phyloP scores from a whole-genome alignment of 306 rosid genomes.

The Luffa aegyptiaca region DNA sequence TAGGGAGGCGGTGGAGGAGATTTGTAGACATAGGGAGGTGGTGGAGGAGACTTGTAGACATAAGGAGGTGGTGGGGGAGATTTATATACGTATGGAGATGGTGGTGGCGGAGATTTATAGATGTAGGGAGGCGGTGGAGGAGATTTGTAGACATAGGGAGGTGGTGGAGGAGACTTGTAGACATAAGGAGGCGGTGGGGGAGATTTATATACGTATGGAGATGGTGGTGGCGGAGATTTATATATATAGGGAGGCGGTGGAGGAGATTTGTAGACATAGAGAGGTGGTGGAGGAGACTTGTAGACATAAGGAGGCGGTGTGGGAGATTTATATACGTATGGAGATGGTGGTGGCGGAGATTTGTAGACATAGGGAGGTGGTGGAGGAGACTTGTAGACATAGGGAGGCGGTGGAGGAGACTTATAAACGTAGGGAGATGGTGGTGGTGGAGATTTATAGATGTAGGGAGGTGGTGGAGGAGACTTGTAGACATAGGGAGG shows the following conservation, averaged over 20 bases:
- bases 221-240: neutral
- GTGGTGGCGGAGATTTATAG: neutral
- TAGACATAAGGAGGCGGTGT: neutral
- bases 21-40: conserved; percentile 8
- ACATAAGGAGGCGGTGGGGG: neutral
- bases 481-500: neutral
- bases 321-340: neutral
- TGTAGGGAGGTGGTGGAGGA: neutral
- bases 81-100: neutral
- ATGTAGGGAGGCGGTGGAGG: neutral
- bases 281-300: neutral
- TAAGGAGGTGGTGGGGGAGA: conserved; percentile 7
- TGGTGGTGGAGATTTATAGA: conserved; percentile 10
- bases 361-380: conserved; percentile 9
- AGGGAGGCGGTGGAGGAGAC: neutral
- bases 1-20: conserved; percentile 2
- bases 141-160: neutral
- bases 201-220: neutral
- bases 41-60: neutral
- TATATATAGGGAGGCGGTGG: neutral
- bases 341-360: neutral
- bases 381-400: neutral
- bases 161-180: neutral
- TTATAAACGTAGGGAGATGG: neutral
- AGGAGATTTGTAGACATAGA: too few species aligned